Percentiles rank a stretch among this genome's conserved stretches.
These are phyloP conservation scores for Polygonum maritimum DNA, from an alignment of 148 eudicot species.

Conservation along the genomic window DNA sequence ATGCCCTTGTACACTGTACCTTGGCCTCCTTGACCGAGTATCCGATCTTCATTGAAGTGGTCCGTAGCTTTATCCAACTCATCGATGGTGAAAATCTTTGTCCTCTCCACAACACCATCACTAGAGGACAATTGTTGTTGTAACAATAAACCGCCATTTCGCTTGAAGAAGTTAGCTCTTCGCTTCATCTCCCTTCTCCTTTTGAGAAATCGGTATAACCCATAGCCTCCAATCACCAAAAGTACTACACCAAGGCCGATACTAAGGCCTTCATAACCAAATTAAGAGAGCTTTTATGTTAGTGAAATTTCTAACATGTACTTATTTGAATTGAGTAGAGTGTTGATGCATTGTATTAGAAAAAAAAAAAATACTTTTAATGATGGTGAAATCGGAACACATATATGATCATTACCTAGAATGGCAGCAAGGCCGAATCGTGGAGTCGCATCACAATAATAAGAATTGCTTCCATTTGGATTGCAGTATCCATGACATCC, in stretches of 20 bases:
- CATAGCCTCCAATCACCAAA: not conserved
- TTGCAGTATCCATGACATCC: not conserved
- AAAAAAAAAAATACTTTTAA: not conserved
- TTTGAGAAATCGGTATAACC: not conserved
- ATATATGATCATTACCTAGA: not conserved
- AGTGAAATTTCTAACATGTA: not conserved
- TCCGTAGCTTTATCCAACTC: slow-evolving; percentile 21
- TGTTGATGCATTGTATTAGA: not conserved
- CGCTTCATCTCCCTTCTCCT: not conserved
- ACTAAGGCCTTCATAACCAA: not conserved
- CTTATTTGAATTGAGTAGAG: not conserved
- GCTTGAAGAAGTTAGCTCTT: not conserved
- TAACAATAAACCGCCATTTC: slow-evolving; percentile 19
- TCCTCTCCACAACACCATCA: slow-evolving; percentile 10
- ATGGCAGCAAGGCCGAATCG: not conserved
- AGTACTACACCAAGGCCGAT: slow-evolving; percentile 1
- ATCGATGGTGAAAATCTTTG: slow-evolving; percentile 10
- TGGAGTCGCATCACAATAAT: not conserved
- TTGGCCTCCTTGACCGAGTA: slow-evolving; percentile 9
- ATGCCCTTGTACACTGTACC: slow-evolving; percentile 16
- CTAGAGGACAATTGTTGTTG: slow-evolving; percentile 12
- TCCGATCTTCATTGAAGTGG: slow-evolving; percentile 10
- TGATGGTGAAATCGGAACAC: not conserved
- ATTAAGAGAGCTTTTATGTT: not conserved
- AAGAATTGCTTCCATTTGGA: not conserved